Conservation (phyloP, 306 rosid genomes). For the Cicer arietinum region DNA sequence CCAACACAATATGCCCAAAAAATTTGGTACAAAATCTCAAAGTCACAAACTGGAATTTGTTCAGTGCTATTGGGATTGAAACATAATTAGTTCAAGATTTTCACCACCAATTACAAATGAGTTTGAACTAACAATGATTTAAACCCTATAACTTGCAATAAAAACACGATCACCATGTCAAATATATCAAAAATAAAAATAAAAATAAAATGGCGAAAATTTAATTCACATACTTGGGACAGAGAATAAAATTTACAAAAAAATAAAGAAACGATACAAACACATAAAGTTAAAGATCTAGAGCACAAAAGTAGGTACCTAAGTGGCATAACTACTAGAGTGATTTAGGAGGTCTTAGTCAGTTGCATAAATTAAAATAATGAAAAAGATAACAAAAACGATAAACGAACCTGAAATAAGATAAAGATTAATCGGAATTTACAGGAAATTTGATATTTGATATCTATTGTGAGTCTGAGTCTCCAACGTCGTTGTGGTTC, state of each 20-base stretch:
- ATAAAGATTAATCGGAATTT: background rate
- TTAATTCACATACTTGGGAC: background rate
- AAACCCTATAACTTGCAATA: background rate
- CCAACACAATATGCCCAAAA: background rate
- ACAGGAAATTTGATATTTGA: background rate
- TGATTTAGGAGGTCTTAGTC: background rate
- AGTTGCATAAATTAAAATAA: background rate
- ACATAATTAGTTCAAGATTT: constrained; percentile 6
- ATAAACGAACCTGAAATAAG: constrained; percentile 33
- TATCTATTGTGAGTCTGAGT: constrained; percentile 7
- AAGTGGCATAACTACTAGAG: background rate
- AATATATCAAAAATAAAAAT: background rate
- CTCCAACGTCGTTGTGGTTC: constrained; percentile 41
- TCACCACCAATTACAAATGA: constrained; percentile 4
- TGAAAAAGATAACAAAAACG: background rate
- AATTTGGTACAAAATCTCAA: background rate
- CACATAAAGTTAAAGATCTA: constrained; percentile 33
- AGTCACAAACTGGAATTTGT: background rate
- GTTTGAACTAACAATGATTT: constrained; percentile 2
- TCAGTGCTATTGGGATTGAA: background rate
- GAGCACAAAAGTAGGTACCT: constrained; percentile 1
- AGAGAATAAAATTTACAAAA: background rate
- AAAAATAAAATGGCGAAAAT: constrained; percentile 15
- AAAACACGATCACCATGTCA: background rate
- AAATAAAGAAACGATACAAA: background rate